Evolutionary conservation across 2,329 filamentous ascomycete species (phyloP).

Genomic region (Hysterium pulicare): DNA sequence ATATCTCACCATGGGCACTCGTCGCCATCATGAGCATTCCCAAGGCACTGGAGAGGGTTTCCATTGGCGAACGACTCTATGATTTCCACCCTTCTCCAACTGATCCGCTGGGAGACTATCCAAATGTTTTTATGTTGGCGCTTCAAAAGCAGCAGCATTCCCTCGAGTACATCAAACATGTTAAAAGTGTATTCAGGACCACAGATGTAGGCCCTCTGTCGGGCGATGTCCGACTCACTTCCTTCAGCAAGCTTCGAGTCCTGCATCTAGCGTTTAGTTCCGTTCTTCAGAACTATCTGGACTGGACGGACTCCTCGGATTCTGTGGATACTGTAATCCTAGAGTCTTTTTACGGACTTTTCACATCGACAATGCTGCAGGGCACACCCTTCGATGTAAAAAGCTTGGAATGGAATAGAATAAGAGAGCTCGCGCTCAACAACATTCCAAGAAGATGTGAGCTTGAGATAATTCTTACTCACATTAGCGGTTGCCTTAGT

Average conservation of each 20-base stretch:
- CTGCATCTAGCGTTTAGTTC: slow-evolving; percentile 29
- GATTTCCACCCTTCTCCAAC: slow-evolving; percentile 24
- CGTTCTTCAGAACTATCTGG: slow-evolving; percentile 22
- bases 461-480: neutral
- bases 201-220: slow-evolving; percentile 17
- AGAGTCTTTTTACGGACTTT: neutral
- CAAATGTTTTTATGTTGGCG: slow-evolving; percentile 23
- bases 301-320: slow-evolving; percentile 20
- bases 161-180: slow-evolving; percentile 25
- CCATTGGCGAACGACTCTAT: slow-evolving; percentile 31
- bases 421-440: neutral
- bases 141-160: slow-evolving; percentile 31
- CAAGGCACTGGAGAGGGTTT: slow-evolving; percentile 28
- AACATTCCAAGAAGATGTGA: neutral
- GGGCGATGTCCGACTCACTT: slow-evolving; percentile 14
- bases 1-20: slow-evolving; percentile 28
- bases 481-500: neutral
- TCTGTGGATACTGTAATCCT: slow-evolving; percentile 22
- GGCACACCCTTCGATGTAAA: neutral
- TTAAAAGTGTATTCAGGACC: too few relatives aligned
- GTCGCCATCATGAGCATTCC: slow-evolving; percentile 28
- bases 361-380: neutral
- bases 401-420: neutral
- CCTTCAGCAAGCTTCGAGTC: slow-evolving; percentile 21
- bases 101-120: slow-evolving; percentile 15